phyloP scores from a whole-genome alignment of 1,139 yeast species.

The Candida sp. region DNA sequence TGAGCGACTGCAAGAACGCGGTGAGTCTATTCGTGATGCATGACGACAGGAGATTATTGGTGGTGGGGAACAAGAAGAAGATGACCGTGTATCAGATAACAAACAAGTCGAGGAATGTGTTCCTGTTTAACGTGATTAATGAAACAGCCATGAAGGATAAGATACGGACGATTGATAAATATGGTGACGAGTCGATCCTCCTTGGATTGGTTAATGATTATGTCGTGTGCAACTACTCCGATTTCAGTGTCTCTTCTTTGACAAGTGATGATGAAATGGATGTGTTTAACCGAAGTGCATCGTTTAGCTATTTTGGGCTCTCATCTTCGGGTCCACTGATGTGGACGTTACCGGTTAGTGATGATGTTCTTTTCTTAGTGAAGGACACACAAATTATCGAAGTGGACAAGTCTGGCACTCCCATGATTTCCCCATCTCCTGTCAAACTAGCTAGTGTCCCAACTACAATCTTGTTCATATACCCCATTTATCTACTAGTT shows the following conservation, averaged over 20 bases:
- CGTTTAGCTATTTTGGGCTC: constrained; percentile 36
- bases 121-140: constrained; percentile 27
- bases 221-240: constrained; percentile 28
- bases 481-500: constrained; percentile 52
- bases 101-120: constrained; percentile 34
- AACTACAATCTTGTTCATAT: constrained; percentile 32
- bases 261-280: constrained; percentile 17
- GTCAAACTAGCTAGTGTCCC: constrained; percentile 37
- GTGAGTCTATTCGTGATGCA: constrained; percentile 20
- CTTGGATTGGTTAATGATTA: constrained; percentile 32
- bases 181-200: constrained; percentile 20
- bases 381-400: constrained; percentile 30
- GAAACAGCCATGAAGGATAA: constrained; percentile 35
- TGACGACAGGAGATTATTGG: constrained; percentile 23
- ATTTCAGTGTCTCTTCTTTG: constrained; percentile 19
- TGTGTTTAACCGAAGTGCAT: constrained; percentile 22
- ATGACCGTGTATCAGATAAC: constrained; percentile 29
- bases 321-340: constrained; percentile 23
- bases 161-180: constrained; percentile 20
- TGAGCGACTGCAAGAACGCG: constrained; percentile 26
- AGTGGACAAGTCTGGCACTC: constrained; percentile 16
- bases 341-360: constrained; percentile 23
- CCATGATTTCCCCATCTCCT: constrained; percentile 21
- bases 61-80: constrained; percentile 37
- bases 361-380: constrained; percentile 24